Evolutionary conservation across 164 flowering plant genomes (phyloP).

Genomic region (Piper betle): DNA sequence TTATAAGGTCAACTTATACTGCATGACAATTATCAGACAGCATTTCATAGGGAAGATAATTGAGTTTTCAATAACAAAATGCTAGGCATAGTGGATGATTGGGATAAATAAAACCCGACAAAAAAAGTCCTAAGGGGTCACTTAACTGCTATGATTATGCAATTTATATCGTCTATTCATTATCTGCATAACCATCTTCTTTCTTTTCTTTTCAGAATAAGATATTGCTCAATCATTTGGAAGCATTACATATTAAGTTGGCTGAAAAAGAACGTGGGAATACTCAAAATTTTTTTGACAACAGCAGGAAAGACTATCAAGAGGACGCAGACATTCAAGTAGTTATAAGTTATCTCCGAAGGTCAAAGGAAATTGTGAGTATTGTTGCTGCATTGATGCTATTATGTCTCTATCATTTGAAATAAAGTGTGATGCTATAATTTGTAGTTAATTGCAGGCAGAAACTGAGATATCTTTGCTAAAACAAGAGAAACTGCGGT

Average conservation of each 20-base stretch:
- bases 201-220: conserved; percentile 40
- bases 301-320: conserved; percentile 13
- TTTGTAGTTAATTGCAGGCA: conserved; percentile 32
- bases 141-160: not conserved
- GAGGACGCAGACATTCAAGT: conserved; percentile 56
- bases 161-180: too few relatives aligned
- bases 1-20: too few relatives aligned
- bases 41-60: not conserved
- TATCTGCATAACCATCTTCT: too few relatives aligned
- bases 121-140: not conserved
- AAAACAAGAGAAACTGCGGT: conserved; percentile 71
- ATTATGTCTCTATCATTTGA: not conserved
- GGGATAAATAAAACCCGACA: not conserved
- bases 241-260: conserved; percentile 72
- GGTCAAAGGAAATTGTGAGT: conserved; percentile 79
- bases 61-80: not conserved
- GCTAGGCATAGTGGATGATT: not conserved
- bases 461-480: conserved; percentile 86
- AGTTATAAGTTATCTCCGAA: conserved; percentile 64
- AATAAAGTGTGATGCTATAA: not conserved
- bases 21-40: too few relatives aligned
- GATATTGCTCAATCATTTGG: conserved; percentile 56
- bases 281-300: conserved; percentile 30
- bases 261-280: conserved; percentile 53
- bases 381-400: not conserved